Percentiles rank a stretch among this genome's conserved stretches.
Conservation (phyloP, 2,329 filamentous ascomycete species). For the Canariomyces notabilis region DNA sequence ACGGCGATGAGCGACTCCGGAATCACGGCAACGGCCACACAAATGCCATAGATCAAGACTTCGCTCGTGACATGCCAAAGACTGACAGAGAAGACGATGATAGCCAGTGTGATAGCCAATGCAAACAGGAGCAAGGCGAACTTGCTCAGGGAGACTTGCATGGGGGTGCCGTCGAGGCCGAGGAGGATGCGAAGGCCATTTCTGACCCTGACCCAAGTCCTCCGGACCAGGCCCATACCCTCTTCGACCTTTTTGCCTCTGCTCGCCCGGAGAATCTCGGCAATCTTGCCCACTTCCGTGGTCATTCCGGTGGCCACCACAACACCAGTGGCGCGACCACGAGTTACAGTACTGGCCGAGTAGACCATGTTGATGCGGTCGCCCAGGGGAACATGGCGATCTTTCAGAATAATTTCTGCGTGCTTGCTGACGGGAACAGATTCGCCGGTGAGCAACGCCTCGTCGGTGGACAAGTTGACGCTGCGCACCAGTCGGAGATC, state of each 20-base stretch:
- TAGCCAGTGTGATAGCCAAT: conserved; percentile 43
- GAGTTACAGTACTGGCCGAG: conserved; percentile 66
- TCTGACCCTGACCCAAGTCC: conserved; percentile 23
- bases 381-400: conserved; percentile 55
- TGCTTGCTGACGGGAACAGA: conserved; percentile 65
- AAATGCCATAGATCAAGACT: conserved; percentile 41
- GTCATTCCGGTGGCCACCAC: conserved; percentile 64
- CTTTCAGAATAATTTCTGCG: conserved; percentile 48
- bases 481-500: conserved; percentile 61
- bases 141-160: conserved; percentile 63
- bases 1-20: conserved; percentile 56
- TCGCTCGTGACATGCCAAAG: conserved; percentile 44
- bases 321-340: conserved; percentile 63
- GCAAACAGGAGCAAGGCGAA: conserved; percentile 62
- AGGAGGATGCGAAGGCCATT: conserved; percentile 37
- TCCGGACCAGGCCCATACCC: conserved; percentile 21
- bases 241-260: conserved; percentile 36
- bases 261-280: conserved; percentile 49
- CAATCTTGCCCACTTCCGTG: conserved; percentile 54
- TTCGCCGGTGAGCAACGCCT: conserved; percentile 69
- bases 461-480: conserved; percentile 72
- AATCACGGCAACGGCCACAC: conserved; percentile 48
- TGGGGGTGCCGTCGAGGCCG: conserved; percentile 55
- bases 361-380: conserved; percentile 68
- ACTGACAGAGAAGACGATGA: conserved; percentile 39